Percentiles rank a stretch among this genome's conserved stretches.
phyloP scores from a whole-genome alignment of 169 alveolate species.

The Haemoproteus tartakovskyi region DNA sequence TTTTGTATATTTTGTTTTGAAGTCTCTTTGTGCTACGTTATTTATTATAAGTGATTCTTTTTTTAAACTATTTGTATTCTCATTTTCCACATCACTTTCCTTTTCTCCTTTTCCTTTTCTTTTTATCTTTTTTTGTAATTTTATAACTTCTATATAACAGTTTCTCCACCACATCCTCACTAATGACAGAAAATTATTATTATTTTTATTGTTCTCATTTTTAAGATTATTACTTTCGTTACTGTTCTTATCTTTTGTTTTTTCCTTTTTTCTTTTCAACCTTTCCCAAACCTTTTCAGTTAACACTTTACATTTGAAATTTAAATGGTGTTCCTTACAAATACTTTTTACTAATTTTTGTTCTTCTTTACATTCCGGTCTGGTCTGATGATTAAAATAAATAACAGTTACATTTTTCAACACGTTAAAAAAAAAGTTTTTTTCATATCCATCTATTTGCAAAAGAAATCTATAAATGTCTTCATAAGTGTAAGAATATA shows the following conservation, averaged over 20 bases:
- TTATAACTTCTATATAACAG: conserved; percentile 4
- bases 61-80: background rate
- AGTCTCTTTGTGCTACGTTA: too few species aligned
- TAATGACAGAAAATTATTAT: conserved; percentile 16
- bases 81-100: background rate
- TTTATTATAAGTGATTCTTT: too few species aligned
- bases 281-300: background rate
- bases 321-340: conserved; percentile 8
- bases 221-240: background rate
- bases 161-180: conserved; percentile 41
- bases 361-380: conserved; percentile 23
- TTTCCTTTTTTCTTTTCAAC: background rate
- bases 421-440: conserved; percentile 4
- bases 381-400: conserved; percentile 26
- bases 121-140: too few species aligned
- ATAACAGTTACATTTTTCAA: conserved; percentile 24
- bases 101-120: background rate
- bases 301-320: conserved; percentile 5
- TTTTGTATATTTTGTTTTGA: too few species aligned
- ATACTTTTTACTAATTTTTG: conserved; percentile 14
- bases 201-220: background rate
- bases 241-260: background rate
- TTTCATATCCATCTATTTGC: background rate
- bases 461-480: conserved; percentile 1
- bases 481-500: conserved; percentile 12